Evolutionary conservation across 352 stramenopile species (phyloP).

Genomic region (Paralagenidium karlingii): DNA sequence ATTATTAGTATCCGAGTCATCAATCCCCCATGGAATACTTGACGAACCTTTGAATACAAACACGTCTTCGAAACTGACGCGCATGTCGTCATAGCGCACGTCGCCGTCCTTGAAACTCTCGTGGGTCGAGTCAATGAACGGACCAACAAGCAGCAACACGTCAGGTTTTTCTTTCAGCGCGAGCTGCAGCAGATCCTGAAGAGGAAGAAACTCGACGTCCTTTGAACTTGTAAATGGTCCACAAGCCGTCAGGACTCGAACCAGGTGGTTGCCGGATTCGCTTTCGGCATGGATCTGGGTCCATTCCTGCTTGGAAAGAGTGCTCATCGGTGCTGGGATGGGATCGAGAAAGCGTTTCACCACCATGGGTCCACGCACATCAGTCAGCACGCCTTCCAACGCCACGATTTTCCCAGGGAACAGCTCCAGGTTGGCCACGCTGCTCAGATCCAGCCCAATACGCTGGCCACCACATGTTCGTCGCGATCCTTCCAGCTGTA

Average conservation of each 20-base stretch:
- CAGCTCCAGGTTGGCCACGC: conserved; percentile 55
- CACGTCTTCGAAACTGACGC: conserved; percentile 74
- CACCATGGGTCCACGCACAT: conserved; percentile 52
- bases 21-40: not conserved
- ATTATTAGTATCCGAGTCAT: not conserved
- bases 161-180: conserved; percentile 80
- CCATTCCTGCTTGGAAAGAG: conserved; percentile 18
- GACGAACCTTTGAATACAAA: conserved; percentile 73
- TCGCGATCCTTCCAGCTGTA: conserved; percentile 70
- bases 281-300: conserved; percentile 15
- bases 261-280: conserved; percentile 30
- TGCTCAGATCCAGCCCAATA: conserved; percentile 58
- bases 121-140: conserved; percentile 94
- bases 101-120: conserved; percentile 77
- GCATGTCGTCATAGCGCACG: conserved; percentile 65
- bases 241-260: conserved; percentile 83
- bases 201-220: conserved; percentile 91
- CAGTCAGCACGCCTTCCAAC: conserved; percentile 57
- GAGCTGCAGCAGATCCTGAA: conserved; percentile 88
- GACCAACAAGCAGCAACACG: conserved; percentile 91
- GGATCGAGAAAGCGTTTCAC: conserved; percentile 71
- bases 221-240: conserved; percentile 93
- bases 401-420: conserved; percentile 82
- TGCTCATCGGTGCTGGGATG: conserved; percentile 38
- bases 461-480: conserved; percentile 74